phyloP scores from a whole-genome alignment of 495 filamentous ascomycete species.

The Hypoxylon fuscum region DNA sequence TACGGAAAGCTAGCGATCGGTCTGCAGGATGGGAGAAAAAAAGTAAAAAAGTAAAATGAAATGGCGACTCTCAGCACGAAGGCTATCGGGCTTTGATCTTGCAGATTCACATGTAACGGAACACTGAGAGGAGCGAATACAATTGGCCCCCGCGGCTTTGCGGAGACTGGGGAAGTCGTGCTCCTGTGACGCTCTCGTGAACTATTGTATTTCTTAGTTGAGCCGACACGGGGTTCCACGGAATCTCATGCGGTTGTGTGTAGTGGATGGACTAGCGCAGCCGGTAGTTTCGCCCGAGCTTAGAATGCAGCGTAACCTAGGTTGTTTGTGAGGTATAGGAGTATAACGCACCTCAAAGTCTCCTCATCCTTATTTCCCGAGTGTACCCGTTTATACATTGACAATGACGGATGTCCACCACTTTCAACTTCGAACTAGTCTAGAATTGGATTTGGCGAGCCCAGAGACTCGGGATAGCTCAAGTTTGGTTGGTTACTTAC shows the following conservation, averaged over 20 bases:
- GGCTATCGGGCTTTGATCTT: constrained; percentile 35
- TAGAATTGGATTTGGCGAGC: neutral
- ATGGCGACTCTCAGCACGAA: no score
- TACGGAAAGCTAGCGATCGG: neutral
- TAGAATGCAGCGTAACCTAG: constrained; percentile 29
- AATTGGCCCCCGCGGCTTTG: constrained; percentile 25
- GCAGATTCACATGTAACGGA: constrained; percentile 29
- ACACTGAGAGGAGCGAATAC: constrained; percentile 8
- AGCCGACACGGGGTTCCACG: constrained; percentile 38
- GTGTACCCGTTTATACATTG: neutral
- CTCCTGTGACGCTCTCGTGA: constrained; percentile 27
- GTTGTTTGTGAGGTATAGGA: neutral
- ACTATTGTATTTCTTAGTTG: constrained; percentile 35
- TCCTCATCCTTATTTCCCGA: constrained; percentile 8
- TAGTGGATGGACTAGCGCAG: constrained; percentile 6
- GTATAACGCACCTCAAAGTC: neutral
- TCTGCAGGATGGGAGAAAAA: constrained; percentile 2
- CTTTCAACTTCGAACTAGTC: neutral
- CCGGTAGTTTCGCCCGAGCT: constrained; percentile 30
- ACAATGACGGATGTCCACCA: neutral
- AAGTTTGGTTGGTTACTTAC: no score
- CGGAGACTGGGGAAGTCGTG: constrained; percentile 13
- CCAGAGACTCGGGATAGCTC: constrained; percentile 23
- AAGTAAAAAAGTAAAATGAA: constrained; percentile 13
- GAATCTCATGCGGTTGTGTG: constrained; percentile 31